A percentile compares a stretch with the other conserved stretches of the same genome.
Conservation (phyloP, 2,329 filamentous ascomycete genomes). For the Xylariaceae sp. region DNA sequence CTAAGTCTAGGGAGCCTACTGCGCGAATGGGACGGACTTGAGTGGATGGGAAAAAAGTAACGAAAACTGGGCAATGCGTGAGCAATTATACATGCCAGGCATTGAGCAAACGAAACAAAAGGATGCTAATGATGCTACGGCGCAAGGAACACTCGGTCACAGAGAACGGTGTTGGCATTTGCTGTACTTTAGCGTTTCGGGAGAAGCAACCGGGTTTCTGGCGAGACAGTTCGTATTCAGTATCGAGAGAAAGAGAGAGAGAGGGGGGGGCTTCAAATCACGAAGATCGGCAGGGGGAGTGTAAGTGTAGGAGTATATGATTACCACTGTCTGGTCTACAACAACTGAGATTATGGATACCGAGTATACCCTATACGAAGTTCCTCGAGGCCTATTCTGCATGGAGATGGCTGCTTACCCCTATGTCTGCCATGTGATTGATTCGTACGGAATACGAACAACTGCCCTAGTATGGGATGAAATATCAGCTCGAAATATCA, state of each 20-base stretch:
- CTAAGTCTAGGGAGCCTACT: conserved; percentile 11
- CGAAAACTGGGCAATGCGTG: conserved; percentile 4
- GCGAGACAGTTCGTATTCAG: conserved; percentile 3
- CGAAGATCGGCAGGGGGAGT: neutral
- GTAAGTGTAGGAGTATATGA: conserved; percentile 9
- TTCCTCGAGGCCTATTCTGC: neutral
- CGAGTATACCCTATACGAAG: conserved; percentile 1
- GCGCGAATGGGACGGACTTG: conserved; percentile 10
- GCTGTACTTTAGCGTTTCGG: conserved; percentile 3
- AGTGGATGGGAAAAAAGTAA: conserved; percentile 5
- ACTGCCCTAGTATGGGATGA: too few species aligned
- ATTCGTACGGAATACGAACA: too few species aligned
- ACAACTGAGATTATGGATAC: conserved; percentile 3
- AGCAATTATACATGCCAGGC: conserved; percentile 10
- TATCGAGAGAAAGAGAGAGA: neutral
- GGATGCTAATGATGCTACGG: conserved; percentile 7
- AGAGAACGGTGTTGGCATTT: conserved; percentile 3
- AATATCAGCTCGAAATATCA: too few species aligned
- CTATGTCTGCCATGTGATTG: neutral
- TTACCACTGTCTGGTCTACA: conserved; percentile 7
- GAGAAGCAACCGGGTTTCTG: conserved; percentile 3
- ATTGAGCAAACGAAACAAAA: conserved; percentile 8
- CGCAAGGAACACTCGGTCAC: conserved; percentile 5
- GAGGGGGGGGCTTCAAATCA: neutral
- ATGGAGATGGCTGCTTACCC: neutral